Percentiles rank a stretch among this genome's conserved stretches.
Conservation (phyloP, 179 eudicot species). For the Patellifolia procumbens region DNA sequence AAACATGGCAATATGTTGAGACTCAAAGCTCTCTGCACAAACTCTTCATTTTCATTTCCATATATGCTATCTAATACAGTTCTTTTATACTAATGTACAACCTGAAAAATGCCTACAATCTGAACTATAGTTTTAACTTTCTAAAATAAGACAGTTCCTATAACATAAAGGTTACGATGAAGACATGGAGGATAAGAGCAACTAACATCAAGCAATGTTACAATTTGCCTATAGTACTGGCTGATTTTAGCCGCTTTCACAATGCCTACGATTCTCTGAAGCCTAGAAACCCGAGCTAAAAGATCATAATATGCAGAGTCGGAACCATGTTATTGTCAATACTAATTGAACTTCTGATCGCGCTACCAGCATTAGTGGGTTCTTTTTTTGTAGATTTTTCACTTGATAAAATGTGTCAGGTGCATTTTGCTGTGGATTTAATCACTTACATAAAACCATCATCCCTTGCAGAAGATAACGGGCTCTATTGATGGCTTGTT, state of each 20-base stretch:
- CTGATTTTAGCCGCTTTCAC: not conserved
- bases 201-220: not conserved
- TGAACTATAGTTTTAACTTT: no score
- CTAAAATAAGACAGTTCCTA: no score
- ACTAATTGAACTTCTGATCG: not conserved
- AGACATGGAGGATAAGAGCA: no score
- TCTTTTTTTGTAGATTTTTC: not conserved
- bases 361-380: not conserved
- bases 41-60: no score
- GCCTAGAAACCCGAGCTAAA: constrained; percentile 14
- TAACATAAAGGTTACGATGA: no score
- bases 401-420: not conserved
- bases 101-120: not conserved
- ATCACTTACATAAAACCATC: not conserved
- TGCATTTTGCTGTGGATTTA: not conserved
- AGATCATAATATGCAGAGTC: constrained; percentile 3
- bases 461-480: constrained; percentile 9
- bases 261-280: constrained; percentile 10
- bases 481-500: not conserved
- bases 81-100: no score
- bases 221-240: not conserved
- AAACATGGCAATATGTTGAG: not conserved
- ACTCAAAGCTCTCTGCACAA: no score
- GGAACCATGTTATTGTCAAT: not conserved
- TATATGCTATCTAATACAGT: no score